Percentiles rank a stretch among this genome's conserved stretches.
Evolutionary conservation across 352 stramenopile genomes (phyloP).

Genomic region (Phytophthora hybrid): DNA sequence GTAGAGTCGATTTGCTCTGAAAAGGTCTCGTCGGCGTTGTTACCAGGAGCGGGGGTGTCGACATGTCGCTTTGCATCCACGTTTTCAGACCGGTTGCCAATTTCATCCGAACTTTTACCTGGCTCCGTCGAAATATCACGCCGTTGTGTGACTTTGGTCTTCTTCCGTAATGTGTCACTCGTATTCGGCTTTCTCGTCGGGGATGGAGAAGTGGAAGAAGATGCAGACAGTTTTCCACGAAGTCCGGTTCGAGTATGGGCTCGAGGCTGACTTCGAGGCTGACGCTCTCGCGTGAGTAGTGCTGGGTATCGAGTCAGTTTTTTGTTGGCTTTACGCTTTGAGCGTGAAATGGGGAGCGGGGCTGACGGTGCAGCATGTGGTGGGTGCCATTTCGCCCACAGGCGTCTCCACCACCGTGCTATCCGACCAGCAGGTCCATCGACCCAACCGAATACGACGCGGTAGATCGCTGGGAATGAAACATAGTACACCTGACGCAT

Average conservation of each 20-base stretch:
- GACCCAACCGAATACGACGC: constrained; percentile 47
- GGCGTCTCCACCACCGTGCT: constrained; percentile 42
- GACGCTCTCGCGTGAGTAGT: not conserved
- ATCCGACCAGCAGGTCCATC: constrained; percentile 43
- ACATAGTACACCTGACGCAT: constrained; percentile 41
- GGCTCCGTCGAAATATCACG: constrained; percentile 1
- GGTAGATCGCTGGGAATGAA: constrained; percentile 49
- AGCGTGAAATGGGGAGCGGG: not conserved
- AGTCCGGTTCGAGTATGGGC: constrained; percentile 2
- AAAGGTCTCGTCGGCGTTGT: constrained; percentile 16
- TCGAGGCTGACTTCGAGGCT: constrained; percentile 3
- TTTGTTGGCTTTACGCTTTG: constrained; percentile 13
- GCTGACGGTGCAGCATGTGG: not conserved
- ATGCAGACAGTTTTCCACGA: constrained; percentile 14
- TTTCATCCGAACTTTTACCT: not conserved
- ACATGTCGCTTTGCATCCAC: not conserved
- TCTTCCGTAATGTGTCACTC: constrained; percentile 1
- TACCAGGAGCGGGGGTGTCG: not conserved
- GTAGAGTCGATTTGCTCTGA: constrained; percentile 1
- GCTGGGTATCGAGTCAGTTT: constrained; percentile 4
- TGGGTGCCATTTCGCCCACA: constrained; percentile 5
- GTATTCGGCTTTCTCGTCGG: constrained; percentile 18
- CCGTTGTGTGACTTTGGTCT: not conserved
- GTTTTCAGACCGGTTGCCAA: not conserved
- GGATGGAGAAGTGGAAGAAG: constrained; percentile 12